Evolutionary conservation across 2,329 filamentous ascomycete genomes (phyloP).

Genomic region (Talaromyces islandicus): DNA sequence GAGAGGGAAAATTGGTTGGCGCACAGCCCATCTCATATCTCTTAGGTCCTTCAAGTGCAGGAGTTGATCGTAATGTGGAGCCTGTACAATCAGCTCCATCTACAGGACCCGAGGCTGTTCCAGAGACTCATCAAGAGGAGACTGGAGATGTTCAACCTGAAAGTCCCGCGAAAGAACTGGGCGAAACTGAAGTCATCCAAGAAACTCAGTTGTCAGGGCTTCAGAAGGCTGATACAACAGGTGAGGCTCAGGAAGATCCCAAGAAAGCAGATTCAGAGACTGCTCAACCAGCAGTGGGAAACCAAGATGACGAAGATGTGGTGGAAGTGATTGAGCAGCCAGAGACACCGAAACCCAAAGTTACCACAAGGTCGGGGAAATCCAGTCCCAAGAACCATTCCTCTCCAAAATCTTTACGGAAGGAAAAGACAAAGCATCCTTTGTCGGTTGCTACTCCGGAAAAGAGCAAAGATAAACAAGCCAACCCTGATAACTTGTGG

Average conservation of each 20-base stretch:
- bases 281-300: neutral
- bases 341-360: neutral
- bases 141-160: neutral
- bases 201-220: slow-evolving; percentile 4
- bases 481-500: neutral
- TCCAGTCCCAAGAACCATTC: neutral
- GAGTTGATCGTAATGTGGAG: neutral
- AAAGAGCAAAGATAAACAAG: neutral
- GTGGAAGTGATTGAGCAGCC: slow-evolving; percentile 1
- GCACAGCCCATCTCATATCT: slow-evolving; percentile 26
- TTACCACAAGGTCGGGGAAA: neutral
- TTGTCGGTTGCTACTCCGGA: neutral
- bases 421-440: neutral
- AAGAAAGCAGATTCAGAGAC: neutral
- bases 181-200: neutral
- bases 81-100: neutral
- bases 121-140: neutral
- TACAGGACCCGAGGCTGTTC: neutral
- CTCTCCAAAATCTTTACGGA: neutral
- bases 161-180: neutral
- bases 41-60: slow-evolving; percentile 14
- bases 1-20: slow-evolving; percentile 30
- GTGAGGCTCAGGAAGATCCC: neutral
- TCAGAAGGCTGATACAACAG: neutral
- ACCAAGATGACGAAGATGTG: neutral